These are phyloP conservation scores for Miscanthus lutarioriparius DNA, from an alignment of 176 grass and related monocot species.

Conservation along the genomic window DNA sequence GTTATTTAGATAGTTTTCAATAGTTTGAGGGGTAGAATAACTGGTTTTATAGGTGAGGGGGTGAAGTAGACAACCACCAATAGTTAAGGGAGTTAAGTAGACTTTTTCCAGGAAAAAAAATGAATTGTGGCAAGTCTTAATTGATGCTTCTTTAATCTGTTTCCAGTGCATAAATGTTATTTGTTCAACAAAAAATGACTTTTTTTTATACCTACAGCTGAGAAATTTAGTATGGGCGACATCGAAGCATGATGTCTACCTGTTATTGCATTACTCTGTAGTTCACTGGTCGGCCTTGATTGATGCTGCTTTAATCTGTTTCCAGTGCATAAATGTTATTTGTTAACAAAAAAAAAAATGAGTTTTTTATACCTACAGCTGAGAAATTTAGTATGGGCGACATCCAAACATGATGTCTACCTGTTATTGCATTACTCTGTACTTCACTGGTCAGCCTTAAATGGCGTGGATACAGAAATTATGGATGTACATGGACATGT, in stretches of 20 bases:
- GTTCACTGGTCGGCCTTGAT: slow-evolving; percentile 27
- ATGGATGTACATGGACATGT: slow-evolving; percentile 27
- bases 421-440: slow-evolving; percentile 28
- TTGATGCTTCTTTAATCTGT: slow-evolving; percentile 14
- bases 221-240: slow-evolving; percentile 40
- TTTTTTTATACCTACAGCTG: slow-evolving; percentile 7
- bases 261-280: slow-evolving; percentile 23
- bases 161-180: background rate
- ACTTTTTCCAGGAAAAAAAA: background rate
- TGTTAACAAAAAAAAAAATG: slow-evolving; percentile 21
- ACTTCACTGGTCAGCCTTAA: slow-evolving; percentile 36
- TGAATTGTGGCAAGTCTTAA: slow-evolving; percentile 7
- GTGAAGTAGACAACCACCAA: background rate
- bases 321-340: background rate
- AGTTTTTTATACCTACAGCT: slow-evolving; percentile 22
- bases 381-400: slow-evolving; percentile 45
- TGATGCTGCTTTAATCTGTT: slow-evolving; percentile 3
- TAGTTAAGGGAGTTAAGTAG: background rate
- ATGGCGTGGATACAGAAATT: slow-evolving; percentile 14
- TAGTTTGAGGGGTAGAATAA: background rate
- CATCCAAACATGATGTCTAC: slow-evolving; percentile 41
- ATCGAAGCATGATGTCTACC: slow-evolving; percentile 29
- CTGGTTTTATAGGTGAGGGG: background rate
- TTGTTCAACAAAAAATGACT: slow-evolving; percentile 11
- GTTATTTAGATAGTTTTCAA: background rate